Conservation (phyloP, 2,329 filamentous ascomycete genomes). For the Metarhizium humberi region DNA sequence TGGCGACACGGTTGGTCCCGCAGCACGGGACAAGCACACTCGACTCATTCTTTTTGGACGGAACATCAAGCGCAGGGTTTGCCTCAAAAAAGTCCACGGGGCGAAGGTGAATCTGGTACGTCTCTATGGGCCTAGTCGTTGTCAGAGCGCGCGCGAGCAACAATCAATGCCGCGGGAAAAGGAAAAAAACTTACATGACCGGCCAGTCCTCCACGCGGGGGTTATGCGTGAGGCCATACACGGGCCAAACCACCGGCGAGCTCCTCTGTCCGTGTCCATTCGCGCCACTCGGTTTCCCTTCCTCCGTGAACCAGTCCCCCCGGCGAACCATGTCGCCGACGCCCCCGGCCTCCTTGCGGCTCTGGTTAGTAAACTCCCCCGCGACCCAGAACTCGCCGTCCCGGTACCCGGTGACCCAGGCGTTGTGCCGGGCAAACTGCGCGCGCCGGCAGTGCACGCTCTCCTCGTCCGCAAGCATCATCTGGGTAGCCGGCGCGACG, state of each 20-base stretch:
- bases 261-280: constrained; percentile 13
- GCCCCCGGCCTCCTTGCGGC: constrained; percentile 29
- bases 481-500: constrained; percentile 32
- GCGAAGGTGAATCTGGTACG: constrained; percentile 31
- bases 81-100: constrained; percentile 37
- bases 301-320: constrained; percentile 34
- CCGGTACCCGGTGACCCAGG: constrained; percentile 40
- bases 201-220: not conserved
- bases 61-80: constrained; percentile 38
- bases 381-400: constrained; percentile 42
- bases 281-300: constrained; percentile 10
- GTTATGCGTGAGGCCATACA: constrained; percentile 48
- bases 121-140: constrained; percentile 33
- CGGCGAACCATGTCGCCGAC: constrained; percentile 37
- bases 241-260: constrained; percentile 34
- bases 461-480: constrained; percentile 34
- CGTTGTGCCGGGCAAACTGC: constrained; percentile 34
- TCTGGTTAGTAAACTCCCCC: constrained; percentile 43
- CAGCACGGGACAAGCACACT: constrained; percentile 32
- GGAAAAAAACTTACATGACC: constrained; percentile 32
- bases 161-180: not conserved
- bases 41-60: constrained; percentile 24
- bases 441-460: constrained; percentile 34
- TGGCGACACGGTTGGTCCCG: constrained; percentile 6
- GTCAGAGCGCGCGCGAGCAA: constrained; percentile 1